Percentiles rank a stretch among this genome's conserved stretches.
These are phyloP conservation scores for Allodekkera sacchari DNA, from an alignment of 805 yeast genomes.

Conservation along the genomic window DNA sequence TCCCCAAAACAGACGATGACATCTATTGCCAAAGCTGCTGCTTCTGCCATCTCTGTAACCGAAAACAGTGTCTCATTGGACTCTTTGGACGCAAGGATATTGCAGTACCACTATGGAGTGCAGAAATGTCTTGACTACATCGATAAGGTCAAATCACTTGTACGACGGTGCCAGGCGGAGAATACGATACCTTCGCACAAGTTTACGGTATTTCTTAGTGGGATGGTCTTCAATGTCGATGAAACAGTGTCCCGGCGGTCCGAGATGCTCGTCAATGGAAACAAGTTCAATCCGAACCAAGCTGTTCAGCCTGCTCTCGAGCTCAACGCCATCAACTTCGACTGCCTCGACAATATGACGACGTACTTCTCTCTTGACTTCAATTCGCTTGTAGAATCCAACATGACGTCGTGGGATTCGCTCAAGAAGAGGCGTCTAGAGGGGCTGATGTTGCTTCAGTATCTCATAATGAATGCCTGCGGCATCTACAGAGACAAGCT, in stretches of 20 bases:
- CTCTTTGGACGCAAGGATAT: slow-evolving; percentile 45
- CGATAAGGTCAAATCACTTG: slow-evolving; percentile 18
- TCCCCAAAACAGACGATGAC: slow-evolving; percentile 3
- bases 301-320: slow-evolving; percentile 32
- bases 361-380: too few species aligned
- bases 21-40: slow-evolving; percentile 25
- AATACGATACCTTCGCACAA: slow-evolving; percentile 28
- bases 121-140: slow-evolving; percentile 35
- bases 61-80: too few species aligned
- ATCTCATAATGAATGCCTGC: slow-evolving; percentile 21
- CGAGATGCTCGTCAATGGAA: slow-evolving; percentile 26
- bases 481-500: slow-evolving; percentile 20
- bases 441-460: slow-evolving; percentile 18
- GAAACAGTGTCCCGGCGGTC: slow-evolving; percentile 31
- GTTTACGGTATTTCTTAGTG: slow-evolving; percentile 28
- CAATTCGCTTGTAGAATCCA: too few species aligned
- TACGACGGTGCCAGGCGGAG: slow-evolving; percentile 11
- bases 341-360: slow-evolving; percentile 27
- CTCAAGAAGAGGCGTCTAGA: too few species aligned
- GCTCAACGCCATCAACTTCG: slow-evolving; percentile 25
- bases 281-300: slow-evolving; percentile 36
- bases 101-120: slow-evolving; percentile 49
- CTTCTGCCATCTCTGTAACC: too few species aligned
- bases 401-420: too few species aligned
- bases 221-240: slow-evolving; percentile 33